Base-by-base conservation (phyloP, 2,329 filamentous ascomycete species). In the Penicillium sp. region DNA sequence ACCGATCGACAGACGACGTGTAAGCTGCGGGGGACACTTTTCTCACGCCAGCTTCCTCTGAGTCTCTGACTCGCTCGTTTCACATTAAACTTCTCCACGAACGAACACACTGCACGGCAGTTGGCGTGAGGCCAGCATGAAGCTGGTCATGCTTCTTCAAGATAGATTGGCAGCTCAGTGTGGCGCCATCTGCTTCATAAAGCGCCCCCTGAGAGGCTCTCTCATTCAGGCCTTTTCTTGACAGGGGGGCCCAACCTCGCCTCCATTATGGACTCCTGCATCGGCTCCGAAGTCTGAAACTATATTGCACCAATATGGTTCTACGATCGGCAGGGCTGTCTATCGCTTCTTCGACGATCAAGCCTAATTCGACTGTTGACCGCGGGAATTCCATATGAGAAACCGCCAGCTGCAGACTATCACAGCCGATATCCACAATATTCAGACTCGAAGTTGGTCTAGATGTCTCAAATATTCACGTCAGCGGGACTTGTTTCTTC, bases 1-100 rank as follows among this genome's bases (percentile, higher is more conserved):
- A 34, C 7, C 37, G 60, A 64, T 61, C 60, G 63, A 58, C 60
- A 63, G 60, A 57, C 34, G 58, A 60, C 57, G 60, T 60, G 58
- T 59, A 60, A 59, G 62, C 60, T 51, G 15, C 4, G 39, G 60
- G 56, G 57, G 45, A 34, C 14, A 28, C 38, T 10, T 52, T 20
- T 22, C 22, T 11, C 11, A 8, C 25, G 50, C 17, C 17, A 53
- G 34, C 52, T 20, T 25, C 55, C 22, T 22, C 22, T 3, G 22
- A 22, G 22, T 50, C 35, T 22, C 5, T 57, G 35, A 42, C 55
- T 57, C 25, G 37, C 49, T 48, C 42, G 61, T 63, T 58, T 60
- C 55, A 60, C 42, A 15, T 57, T 50, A 35, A 50, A 49, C 31
- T 25, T 38, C 51, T 38, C 49, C 35, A 41, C 55, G 31, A 41